A percentile compares a stretch with the other conserved stretches of the same genome.
Evolutionary conservation across 1,284 basidiomycete genomes (phyloP).

Genomic region (Meripilus lineatus): DNA sequence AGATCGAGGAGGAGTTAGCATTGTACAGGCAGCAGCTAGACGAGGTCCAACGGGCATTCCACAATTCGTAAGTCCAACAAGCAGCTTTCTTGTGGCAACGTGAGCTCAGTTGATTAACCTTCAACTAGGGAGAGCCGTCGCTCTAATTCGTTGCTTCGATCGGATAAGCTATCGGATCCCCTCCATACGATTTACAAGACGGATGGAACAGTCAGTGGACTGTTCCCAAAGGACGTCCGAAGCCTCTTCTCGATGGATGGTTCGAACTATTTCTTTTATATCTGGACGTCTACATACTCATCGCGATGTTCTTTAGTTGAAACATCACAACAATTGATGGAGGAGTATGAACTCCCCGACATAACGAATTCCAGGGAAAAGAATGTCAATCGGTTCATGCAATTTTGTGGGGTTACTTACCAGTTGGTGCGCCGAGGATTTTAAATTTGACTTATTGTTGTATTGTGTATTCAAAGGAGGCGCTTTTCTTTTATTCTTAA

Average conservation of each 20-base stretch:
- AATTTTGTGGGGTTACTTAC: conserved; percentile 45
- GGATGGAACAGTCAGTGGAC: conserved; percentile 37
- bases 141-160: conserved; percentile 41
- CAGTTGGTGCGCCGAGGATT: conserved; percentile 28
- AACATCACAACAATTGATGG: conserved; percentile 33
- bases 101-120: not conserved
- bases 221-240: conserved; percentile 43
- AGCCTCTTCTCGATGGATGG: conserved; percentile 42
- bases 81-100: not conserved
- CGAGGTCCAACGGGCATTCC: conserved; percentile 41
- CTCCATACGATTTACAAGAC: conserved; percentile 42
- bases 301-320: conserved; percentile 3
- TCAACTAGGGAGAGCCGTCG: conserved; percentile 45
- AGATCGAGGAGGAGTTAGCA: conserved; percentile 43
- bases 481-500: no score
- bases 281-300: not conserved
- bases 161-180: conserved; percentile 31
- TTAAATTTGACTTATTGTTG: conserved; percentile 2
- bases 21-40: conserved; percentile 43
- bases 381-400: conserved; percentile 48
- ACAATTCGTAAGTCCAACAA: conserved; percentile 41
- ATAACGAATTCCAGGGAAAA: conserved; percentile 27
- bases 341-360: conserved; percentile 36
- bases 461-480: no score
- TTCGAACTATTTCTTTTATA: conserved; percentile 21